Evolutionary conservation across 192 early-diverging fungal genomes (phyloP), one percentile per base, ranked within the genome.

Genomic region (Coemansia sp.): DNA sequence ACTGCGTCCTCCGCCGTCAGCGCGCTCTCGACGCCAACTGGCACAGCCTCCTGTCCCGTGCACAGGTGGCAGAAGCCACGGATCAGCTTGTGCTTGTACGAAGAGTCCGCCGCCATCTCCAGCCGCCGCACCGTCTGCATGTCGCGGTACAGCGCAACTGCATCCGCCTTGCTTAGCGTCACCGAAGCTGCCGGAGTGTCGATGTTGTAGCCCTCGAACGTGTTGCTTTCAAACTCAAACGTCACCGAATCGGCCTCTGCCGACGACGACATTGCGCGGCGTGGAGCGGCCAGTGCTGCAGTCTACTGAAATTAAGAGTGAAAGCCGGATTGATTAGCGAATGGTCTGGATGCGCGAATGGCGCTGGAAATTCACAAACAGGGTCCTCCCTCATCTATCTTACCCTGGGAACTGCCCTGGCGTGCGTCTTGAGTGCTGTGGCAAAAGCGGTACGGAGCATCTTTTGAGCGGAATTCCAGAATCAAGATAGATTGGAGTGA

Each of bases 21-120:
- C n/a, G 93, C 95, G 65, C 85, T 71, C 80, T 97, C 92, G 86
- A 99, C 93, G 50, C 97, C 97, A 19, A 95, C 90, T 37, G 95
- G 89, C 47, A 97, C 90, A 49, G 97, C 97, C 83, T 94, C 91
- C 88, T 99, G 95, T 61, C 95, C 95, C 65, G 90, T 98, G 76
- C 95, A 96, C 86, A 98, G 85, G 83, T 99, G 97, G 85, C 95
- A 97, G 91, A 99, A 99, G 64, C 95, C 95, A 61, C 95, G 91
- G 72, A 99, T 97, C 82, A 93, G 83, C 85, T 97, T 97, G 67
- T 89, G 87, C 87, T 98, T 98, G 90, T 98, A 98, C 64, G 94
- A 88, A 71, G 89, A 86, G 82, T 99, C 97, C 26, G 92, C 92
- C 57, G 93, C 92, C 84, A 90, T 95, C 85, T 99, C 97, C 79